A percentile compares a stretch with the other conserved stretches of the same genome.
These are phyloP conservation scores for Fusarium anguioides DNA, from an alignment of 2,329 filamentous ascomycete species.

Conservation along the genomic window DNA sequence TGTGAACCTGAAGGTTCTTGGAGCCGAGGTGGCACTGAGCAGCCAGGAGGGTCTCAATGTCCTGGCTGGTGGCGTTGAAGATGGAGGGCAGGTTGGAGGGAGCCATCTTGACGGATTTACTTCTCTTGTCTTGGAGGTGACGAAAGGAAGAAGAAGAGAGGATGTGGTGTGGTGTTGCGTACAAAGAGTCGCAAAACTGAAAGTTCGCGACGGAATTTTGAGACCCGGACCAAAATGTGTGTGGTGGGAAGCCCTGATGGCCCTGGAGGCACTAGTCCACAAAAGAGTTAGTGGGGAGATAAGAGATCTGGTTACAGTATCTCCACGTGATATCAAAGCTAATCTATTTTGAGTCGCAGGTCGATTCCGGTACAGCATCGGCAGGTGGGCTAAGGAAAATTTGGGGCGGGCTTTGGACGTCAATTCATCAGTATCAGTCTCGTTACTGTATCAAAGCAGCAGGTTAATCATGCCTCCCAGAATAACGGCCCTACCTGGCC, in stretches of 20 bases:
- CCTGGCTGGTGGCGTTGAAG: constrained; percentile 97
- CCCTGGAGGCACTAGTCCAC: constrained; percentile 48
- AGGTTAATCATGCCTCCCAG: constrained; percentile 72
- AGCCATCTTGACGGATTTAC: constrained; percentile 80
- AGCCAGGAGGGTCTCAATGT: constrained; percentile 99
- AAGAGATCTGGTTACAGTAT: background rate
- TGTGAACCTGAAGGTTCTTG: constrained; percentile 99
- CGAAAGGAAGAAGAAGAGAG: constrained; percentile 45
- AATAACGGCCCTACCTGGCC: constrained; percentile 69
- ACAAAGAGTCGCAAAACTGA: constrained; percentile 47
- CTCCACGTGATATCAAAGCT: constrained; percentile 49
- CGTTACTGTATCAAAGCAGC: constrained; percentile 29
- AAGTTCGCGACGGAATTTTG: constrained; percentile 58
- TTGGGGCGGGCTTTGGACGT: constrained; percentile 45
- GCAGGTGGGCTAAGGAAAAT: constrained; percentile 49
- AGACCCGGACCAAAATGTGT: constrained; percentile 51
- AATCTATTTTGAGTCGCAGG: constrained; percentile 24
- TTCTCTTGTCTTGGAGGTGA: constrained; percentile 47
- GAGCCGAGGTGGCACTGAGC: constrained; percentile 96
- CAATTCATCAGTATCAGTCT: constrained; percentile 35
- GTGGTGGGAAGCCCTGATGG: constrained; percentile 51
- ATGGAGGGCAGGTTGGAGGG: constrained; percentile 91
- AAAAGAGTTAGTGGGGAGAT: constrained; percentile 30
- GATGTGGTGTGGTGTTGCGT: constrained; percentile 45
- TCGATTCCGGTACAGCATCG: constrained; percentile 13